Evolutionary conservation across 495 filamentous ascomycete species (phyloP).

Genomic region (Corynascus novoguineensis): DNA sequence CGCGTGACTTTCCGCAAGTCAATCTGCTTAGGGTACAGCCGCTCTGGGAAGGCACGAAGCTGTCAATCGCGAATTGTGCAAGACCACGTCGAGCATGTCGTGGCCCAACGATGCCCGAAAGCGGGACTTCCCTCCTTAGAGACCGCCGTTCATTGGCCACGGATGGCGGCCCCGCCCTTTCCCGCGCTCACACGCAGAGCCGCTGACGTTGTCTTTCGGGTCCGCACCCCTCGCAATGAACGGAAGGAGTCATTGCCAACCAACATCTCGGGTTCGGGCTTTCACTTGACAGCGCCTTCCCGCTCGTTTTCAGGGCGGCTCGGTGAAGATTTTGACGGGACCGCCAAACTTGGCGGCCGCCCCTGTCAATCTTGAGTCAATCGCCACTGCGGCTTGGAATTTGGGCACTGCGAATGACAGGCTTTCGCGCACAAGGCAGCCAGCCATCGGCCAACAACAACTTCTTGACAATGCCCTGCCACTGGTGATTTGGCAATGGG

Average conservation of each 20-base stretch:
- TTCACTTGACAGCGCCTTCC: background rate
- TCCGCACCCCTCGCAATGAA: constrained; percentile 17
- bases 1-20: background rate
- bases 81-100: constrained; percentile 25
- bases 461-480: constrained; percentile 4
- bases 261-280: constrained; percentile 6
- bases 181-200: constrained; percentile 14
- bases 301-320: background rate
- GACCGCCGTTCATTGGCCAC: constrained; percentile 16
- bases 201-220: constrained; percentile 27
- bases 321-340: background rate
- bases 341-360: background rate
- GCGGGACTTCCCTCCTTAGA: background rate
- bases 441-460: background rate
- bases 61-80: constrained; percentile 21
- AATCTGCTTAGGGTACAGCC: background rate
- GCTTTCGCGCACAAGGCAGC: background rate
- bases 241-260: constrained; percentile 12
- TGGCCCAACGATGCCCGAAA: constrained; percentile 32
- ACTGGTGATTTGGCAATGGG: constrained; percentile 34
- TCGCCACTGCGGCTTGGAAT: background rate
- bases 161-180: constrained; percentile 15
- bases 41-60: constrained; percentile 1
- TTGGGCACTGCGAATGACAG: background rate
- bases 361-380: background rate